A percentile compares a stretch with the other conserved stretches of the same genome.
Conservation (phyloP, 257 asterid species). For the Agastache rugosa region DNA sequence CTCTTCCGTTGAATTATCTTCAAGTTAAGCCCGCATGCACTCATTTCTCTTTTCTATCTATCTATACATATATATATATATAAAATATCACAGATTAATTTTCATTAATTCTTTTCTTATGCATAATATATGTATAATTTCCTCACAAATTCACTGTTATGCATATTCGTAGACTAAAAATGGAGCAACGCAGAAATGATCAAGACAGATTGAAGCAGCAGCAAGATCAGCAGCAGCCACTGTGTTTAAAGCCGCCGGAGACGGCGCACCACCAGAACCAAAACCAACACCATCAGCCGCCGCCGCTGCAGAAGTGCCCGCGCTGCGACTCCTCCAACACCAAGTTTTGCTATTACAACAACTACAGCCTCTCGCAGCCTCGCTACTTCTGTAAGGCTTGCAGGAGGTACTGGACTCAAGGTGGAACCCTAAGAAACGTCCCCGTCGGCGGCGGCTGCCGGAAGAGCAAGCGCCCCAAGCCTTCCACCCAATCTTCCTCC, state of each 20-base stretch:
- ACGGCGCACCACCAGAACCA: neutral
- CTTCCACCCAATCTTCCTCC: constrained; percentile 35
- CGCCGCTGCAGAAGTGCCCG: constrained; percentile 57
- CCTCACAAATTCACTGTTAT: too few relatives aligned
- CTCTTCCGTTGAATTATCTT: constrained; percentile 38
- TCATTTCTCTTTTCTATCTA: neutral
- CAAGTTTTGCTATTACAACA: constrained; percentile 64
- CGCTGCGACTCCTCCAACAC: constrained; percentile 60
- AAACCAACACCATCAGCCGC: constrained; percentile 37
- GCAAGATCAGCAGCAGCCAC: constrained; percentile 5
- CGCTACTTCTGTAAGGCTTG: constrained; percentile 62
- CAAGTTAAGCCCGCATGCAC: constrained; percentile 36
- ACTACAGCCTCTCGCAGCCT: constrained; percentile 65
- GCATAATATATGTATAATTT: too few relatives aligned
- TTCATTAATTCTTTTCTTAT: too few relatives aligned
- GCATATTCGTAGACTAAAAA: neutral
- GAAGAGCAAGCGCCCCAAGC: constrained; percentile 47
- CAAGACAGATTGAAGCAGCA: constrained; percentile 1
- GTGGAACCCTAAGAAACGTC: constrained; percentile 64
- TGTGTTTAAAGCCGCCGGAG: constrained; percentile 43
- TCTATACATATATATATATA: too few relatives aligned
- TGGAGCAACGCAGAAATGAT: constrained; percentile 45
- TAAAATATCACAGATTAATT: too few relatives aligned
- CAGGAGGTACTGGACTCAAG: constrained; percentile 61
- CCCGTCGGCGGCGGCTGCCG: constrained; percentile 64